These are phyloP conservation scores for Osmanthus fragrans DNA, from an alignment of 257 asterid genomes.

Conservation along the genomic window DNA sequence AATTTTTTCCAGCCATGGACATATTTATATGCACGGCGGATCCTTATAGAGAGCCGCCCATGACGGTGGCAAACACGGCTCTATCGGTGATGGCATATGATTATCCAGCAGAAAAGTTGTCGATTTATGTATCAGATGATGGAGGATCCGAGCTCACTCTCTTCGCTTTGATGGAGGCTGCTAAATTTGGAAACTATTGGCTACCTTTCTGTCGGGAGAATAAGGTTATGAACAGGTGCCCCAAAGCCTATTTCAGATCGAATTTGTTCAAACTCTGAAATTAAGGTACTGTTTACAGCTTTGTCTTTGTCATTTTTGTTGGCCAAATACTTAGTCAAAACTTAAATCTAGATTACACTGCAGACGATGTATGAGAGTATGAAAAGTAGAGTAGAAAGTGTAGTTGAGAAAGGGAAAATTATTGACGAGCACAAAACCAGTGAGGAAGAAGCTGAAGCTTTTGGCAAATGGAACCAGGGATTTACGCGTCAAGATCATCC, in stretches of 20 bases:
- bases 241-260: constrained; percentile 44
- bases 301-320: too few species aligned
- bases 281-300: constrained; percentile 32
- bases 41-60: constrained; percentile 71
- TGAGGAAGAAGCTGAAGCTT: constrained; percentile 33
- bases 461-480: constrained; percentile 34
- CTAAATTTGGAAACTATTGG: constrained; percentile 60
- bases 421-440: constrained; percentile 37
- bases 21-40: constrained; percentile 76
- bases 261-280: not conserved
- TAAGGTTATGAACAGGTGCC: constrained; percentile 45
- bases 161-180: constrained; percentile 66
- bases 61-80: constrained; percentile 56
- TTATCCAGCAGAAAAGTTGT: constrained; percentile 61
- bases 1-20: constrained; percentile 53
- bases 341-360: not conserved
- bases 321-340: not conserved
- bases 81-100: constrained; percentile 71
- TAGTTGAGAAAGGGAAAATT: constrained; percentile 38
- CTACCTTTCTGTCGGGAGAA: constrained; percentile 59
- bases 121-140: constrained; percentile 74
- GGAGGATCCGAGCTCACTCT: constrained; percentile 68
- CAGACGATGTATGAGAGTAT: constrained; percentile 54
- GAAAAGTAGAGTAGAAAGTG: constrained; percentile 43
- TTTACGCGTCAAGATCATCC: constrained; percentile 55